These are phyloP conservation scores for Obba rivulosa DNA, from an alignment of 768 basidiomycete genomes.

Conservation along the genomic window DNA sequence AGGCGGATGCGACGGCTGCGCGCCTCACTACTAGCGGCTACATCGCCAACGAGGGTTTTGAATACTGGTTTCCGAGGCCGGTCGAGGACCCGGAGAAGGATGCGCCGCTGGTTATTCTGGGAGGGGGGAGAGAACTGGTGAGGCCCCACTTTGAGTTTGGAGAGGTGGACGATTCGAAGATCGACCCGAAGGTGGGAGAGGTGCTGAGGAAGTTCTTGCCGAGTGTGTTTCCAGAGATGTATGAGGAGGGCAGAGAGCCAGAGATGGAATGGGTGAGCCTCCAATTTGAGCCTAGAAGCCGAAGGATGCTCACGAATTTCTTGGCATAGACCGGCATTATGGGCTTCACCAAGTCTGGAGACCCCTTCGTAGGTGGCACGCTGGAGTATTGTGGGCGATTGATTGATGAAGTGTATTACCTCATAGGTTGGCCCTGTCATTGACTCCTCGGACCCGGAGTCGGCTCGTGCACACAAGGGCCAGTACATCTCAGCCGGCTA, in stretches of 20 bases:
- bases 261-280: constrained; percentile 78
- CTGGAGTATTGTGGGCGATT: not conserved
- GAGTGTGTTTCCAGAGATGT: constrained; percentile 48
- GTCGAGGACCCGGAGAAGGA: constrained; percentile 19
- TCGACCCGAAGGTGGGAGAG: constrained; percentile 43
- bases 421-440: constrained; percentile 60
- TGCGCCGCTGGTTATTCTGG: constrained; percentile 63
- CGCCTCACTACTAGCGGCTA: constrained; percentile 38
- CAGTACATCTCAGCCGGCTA: constrained; percentile 74
- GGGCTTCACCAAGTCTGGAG: constrained; percentile 57
- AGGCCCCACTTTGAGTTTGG: constrained; percentile 44
- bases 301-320: not conserved
- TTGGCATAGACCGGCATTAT: constrained; percentile 72
- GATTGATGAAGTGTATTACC: not conserved
- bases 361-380: constrained; percentile 59
- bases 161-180: constrained; percentile 50
- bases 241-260: constrained; percentile 41
- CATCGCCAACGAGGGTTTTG: constrained; percentile 43
- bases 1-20: constrained; percentile 35
- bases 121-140: constrained; percentile 53
- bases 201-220: constrained; percentile 58
- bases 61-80: constrained; percentile 84
- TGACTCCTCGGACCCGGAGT: constrained; percentile 14
- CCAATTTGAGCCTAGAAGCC: not conserved
- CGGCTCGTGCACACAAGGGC: constrained; percentile 34